Evolutionary conservation across 176 grass and related monocot genomes (phyloP).

Genomic region (Panicum miliaceum): DNA sequence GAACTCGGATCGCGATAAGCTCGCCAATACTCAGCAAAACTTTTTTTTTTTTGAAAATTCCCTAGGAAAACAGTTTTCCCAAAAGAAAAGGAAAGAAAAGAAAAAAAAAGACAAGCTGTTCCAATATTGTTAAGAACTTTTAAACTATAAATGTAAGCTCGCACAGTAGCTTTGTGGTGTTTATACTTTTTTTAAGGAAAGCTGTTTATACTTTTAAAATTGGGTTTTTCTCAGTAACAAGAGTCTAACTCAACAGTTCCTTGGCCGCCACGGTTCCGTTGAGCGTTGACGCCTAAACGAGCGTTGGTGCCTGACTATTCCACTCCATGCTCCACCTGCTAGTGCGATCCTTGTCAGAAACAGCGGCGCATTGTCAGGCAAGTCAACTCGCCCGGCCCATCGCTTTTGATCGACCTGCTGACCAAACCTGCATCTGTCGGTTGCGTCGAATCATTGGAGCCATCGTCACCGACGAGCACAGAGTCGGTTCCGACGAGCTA

Average conservation of each 20-base stretch:
- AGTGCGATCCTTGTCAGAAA: neutral
- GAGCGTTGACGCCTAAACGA: neutral
- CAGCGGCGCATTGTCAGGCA: neutral
- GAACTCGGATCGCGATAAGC: too few species aligned
- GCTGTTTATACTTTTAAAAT: too few species aligned
- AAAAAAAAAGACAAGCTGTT: neutral
- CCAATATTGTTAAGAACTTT: neutral
- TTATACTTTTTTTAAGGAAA: too few species aligned
- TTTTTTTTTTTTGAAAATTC: too few species aligned
- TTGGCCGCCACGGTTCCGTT: neutral
- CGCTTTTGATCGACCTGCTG: neutral
- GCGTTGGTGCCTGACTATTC: neutral
- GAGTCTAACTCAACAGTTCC: neutral
- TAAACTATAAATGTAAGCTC: neutral
- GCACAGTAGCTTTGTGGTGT: neutral
- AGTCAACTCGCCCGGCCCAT: neutral
- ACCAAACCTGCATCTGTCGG: too few species aligned
- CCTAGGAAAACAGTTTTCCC: too few species aligned
- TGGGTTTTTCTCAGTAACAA: too few species aligned
- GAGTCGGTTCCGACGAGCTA: conserved; percentile 10
- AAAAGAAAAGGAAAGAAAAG: too few species aligned
- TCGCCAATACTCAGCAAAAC: too few species aligned
- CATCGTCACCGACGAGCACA: neutral
- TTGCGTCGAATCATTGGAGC: neutral
- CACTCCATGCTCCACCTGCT: neutral